Percentiles rank a stretch among this genome's conserved stretches.
These are phyloP conservation scores for Botrytis galanthina DNA, from an alignment of 2,329 filamentous ascomycete species.

Conservation along the genomic window DNA sequence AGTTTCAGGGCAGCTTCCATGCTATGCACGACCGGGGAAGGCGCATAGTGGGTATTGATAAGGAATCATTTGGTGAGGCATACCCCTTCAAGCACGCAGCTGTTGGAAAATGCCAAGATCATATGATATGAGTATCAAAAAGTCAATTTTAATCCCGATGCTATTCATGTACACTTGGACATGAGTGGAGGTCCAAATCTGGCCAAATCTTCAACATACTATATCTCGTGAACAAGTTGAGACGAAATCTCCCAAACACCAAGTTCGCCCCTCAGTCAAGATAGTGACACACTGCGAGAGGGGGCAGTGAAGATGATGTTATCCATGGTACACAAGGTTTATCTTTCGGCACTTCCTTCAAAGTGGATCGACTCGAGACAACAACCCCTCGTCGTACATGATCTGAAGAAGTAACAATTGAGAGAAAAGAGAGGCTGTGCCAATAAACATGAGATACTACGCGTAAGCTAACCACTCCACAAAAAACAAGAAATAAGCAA, in stretches of 20 bases:
- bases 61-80: slow-evolving; percentile 2
- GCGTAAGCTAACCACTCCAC: slow-evolving; percentile 7
- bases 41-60: slow-evolving; percentile 16
- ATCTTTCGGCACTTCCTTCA: slow-evolving; percentile 8
- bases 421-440: slow-evolving; percentile 4
- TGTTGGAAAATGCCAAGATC: slow-evolving; percentile 2
- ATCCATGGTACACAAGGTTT: background rate
- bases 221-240: background rate
- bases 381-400: background rate
- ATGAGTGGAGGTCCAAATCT: background rate
- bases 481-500: slow-evolving; percentile 3
- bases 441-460: slow-evolving; percentile 1
- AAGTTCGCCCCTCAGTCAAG: background rate
- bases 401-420: background rate
- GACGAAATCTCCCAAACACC: background rate
- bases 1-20: slow-evolving; percentile 17
- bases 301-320: slow-evolving; percentile 11
- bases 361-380: slow-evolving; percentile 3
- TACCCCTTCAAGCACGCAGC: slow-evolving; percentile 3
- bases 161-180: background rate
- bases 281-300: background rate
- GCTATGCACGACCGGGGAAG: slow-evolving; percentile 13
- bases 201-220: background rate
- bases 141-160: background rate
- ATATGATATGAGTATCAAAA: slow-evolving; percentile 12